Base-by-base conservation (phyloP, 192 early-diverging fungal species). In the Coemansia sp. region DNA sequence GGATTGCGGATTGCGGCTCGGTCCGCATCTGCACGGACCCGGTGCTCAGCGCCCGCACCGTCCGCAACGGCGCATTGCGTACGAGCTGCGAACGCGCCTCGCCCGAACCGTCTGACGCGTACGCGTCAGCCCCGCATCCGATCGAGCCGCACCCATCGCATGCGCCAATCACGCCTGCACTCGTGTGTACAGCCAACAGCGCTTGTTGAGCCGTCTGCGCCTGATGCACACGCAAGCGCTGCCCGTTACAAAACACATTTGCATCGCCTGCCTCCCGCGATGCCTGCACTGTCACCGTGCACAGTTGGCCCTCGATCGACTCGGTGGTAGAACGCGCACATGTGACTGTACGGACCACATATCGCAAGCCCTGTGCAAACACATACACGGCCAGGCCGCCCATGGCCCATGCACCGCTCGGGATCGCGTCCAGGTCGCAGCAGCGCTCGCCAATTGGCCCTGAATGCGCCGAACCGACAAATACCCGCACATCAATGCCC, bases 161-260 rank as follows among this genome's bases (percentile, higher is more conserved):
- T 15, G 23, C 69, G 2, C 29, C 10, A 35, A 74, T 5, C 3
- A 54, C 22, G 1, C 48, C 50, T 10, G 64, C 66, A 24, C 49
- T 51, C 25, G 43, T 66, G 15, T 38, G 66, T 7, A 81, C 68
- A 47, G 59, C 55, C 49, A 64, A 55, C 51, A 80, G 69, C 50
- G 73, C 65, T 60, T 64, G 64, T 23, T 45, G 47, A 22, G 53
- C 39, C 4, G 64, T 53, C 27, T 43, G 37, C 10, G 55, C 55
- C 24, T 15, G 38, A 49, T 72, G 78, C 32, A 72, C 62, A 15
- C 73, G 69, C 72, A 81, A 59, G 2, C 57, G 60, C 60, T 75
- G 78, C 23, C 73, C 69, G 55, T 81, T 75, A 63, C 70, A 65
- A 17, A 43, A 21, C 56, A 70, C 68, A 10, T n/a, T 38, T 0